These are phyloP conservation scores for Alternaria consortialis DNA, from an alignment of 2,329 filamentous ascomycete genomes.

Conservation along the genomic window DNA sequence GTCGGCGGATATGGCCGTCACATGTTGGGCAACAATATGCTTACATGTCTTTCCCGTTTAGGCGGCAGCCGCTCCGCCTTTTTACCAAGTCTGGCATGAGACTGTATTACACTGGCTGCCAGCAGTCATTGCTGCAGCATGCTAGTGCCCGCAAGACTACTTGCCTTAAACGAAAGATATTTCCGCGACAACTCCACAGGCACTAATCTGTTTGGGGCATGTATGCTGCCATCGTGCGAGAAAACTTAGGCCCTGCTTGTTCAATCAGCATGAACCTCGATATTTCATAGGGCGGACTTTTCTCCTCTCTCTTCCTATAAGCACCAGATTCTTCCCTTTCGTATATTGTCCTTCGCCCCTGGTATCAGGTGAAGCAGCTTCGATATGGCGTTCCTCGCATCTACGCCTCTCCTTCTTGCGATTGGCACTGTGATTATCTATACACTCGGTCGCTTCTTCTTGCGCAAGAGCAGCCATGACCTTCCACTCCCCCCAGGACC, in stretches of 20 bases:
- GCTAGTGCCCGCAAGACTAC: neutral
- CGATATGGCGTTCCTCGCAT: neutral
- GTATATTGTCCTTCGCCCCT: too few species aligned
- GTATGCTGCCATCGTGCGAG: neutral
- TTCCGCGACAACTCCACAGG: neutral
- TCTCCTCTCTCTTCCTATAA: too few species aligned
- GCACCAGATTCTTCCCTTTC: too few species aligned
- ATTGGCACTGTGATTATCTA: neutral
- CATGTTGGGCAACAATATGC: neutral
- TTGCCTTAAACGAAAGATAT: neutral
- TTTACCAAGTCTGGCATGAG: neutral
- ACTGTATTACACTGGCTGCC: too few species aligned
- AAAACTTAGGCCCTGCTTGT: neutral
- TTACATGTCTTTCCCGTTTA: neutral
- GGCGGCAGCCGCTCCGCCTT: neutral
- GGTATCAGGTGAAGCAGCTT: neutral
- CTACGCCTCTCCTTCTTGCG: neutral
- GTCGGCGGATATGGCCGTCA: neutral
- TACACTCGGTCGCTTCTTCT: neutral
- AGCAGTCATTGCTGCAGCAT: neutral
- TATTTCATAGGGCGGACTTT: too few species aligned
- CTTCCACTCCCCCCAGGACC: conserved; percentile 61
- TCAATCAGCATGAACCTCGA: neutral
- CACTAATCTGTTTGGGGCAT: neutral
- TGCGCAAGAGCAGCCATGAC: neutral